Conservation (phyloP, 2,329 filamentous ascomycete species). For the Calonectria hawksworthii region DNA sequence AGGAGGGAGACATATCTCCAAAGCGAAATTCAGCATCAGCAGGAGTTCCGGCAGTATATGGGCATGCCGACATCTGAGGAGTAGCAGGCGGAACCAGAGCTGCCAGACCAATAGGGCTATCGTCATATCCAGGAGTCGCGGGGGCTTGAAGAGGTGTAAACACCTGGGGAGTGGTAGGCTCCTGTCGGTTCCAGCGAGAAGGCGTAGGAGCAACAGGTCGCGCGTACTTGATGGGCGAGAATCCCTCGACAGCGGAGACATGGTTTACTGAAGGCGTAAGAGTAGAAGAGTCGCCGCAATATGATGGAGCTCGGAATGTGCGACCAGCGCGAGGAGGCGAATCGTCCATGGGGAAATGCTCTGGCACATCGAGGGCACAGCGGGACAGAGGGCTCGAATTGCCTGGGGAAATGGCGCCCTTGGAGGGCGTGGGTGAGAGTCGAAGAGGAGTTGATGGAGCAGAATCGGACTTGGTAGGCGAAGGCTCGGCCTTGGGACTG, state of each 20-base stretch:
- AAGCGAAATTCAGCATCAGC: constrained; percentile 44
- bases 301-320: constrained; percentile 36
- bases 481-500: constrained; percentile 42
- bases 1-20: constrained; percentile 45
- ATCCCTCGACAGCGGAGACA: constrained; percentile 24
- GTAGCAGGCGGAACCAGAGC: constrained; percentile 35
- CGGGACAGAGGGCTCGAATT: constrained; percentile 34
- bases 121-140: constrained; percentile 19
- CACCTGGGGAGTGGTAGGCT: constrained; percentile 41
- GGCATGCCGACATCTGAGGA: constrained; percentile 29
- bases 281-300: constrained; percentile 35
- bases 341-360: constrained; percentile 18
- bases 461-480: constrained; percentile 49
- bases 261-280: constrained; percentile 21
- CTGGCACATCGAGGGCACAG: neutral
- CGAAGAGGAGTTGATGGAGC: constrained; percentile 45
- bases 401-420: neutral
- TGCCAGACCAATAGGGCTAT: constrained; percentile 38
- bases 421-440: constrained; percentile 29
- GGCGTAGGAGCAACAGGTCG: constrained; percentile 50
- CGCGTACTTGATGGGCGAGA: constrained; percentile 38
- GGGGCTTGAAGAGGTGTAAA: constrained; percentile 31
- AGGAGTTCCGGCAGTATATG: constrained; percentile 24
- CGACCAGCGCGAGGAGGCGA: constrained; percentile 36
- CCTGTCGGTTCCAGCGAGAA: constrained; percentile 41